Evolutionary conservation across 148 eudicot genomes (phyloP).

Genomic region (Fallopia convolvulus): DNA sequence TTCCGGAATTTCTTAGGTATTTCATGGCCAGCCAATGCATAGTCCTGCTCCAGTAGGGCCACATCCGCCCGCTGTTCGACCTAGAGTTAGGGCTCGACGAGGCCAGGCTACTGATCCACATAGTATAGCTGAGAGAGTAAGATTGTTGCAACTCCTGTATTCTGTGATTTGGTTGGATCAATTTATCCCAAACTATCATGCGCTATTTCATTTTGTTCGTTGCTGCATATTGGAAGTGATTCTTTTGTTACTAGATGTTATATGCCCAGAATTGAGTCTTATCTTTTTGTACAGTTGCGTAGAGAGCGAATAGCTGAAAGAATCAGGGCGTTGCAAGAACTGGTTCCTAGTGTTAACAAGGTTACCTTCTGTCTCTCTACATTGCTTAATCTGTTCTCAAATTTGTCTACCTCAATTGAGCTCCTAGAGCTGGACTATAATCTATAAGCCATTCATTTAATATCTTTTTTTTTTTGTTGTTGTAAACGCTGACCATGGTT

Average conservation of each 20-base stretch:
- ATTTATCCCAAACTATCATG: not conserved
- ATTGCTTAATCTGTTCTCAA: not conserved
- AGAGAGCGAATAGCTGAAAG: constrained; percentile 77
- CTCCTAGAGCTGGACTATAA: not conserved
- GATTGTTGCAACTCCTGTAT: constrained; percentile 7
- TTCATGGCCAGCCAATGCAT: constrained; percentile 57
- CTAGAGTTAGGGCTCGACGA: constrained; percentile 65
- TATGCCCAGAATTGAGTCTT: not conserved
- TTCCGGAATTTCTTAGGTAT: constrained; percentile 26
- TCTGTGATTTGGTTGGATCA: not conserved
- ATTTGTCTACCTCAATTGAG: not conserved
- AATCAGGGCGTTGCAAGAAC: constrained; percentile 66
- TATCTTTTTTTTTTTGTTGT: not conserved
- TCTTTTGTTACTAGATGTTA: not conserved
- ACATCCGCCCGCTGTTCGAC: constrained; percentile 55
- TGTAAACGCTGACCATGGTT: not conserved
- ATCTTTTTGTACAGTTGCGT: constrained; percentile 38
- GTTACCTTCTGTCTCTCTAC: constrained; percentile 21
- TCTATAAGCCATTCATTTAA: not conserved
- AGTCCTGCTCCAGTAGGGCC: constrained; percentile 39
- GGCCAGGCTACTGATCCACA: constrained; percentile 88
- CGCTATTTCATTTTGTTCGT: not conserved
- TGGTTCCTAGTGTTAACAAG: constrained; percentile 81
- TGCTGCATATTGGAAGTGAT: not conserved
- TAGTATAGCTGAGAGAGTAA: constrained; percentile 81